phyloP scores from a whole-genome alignment of 768 basidiomycete genomes.

The Lentinula raphanica region DNA sequence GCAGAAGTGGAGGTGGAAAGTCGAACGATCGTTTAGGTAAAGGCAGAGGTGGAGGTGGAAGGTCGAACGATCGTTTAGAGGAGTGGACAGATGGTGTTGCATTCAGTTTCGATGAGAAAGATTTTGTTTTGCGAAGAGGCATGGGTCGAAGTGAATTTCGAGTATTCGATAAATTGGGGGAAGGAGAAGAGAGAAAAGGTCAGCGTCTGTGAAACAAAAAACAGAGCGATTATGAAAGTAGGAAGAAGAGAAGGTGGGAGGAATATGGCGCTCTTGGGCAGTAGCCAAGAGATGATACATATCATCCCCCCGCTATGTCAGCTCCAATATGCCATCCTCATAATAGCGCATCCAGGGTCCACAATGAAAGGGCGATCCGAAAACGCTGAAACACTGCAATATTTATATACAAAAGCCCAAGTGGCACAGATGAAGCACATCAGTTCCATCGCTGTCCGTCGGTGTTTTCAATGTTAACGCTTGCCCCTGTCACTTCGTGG shows the following conservation, averaged over 20 bases:
- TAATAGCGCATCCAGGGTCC: neutral
- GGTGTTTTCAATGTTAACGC: neutral
- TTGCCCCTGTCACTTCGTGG: neutral
- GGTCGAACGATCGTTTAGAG: neutral
- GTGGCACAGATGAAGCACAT: neutral
- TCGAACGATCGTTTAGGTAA: neutral
- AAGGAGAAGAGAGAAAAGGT: neutral
- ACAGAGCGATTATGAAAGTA: no score
- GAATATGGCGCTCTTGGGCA: no score
- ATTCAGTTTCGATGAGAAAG: neutral
- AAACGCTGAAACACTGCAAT: neutral
- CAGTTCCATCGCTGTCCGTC: neutral
- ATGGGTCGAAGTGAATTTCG: neutral
- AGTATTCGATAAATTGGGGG: neutral
- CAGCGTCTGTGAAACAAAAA: no score
- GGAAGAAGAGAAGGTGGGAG: neutral
- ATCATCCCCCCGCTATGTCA: neutral
- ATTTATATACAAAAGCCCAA: neutral
- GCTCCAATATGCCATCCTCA: neutral
- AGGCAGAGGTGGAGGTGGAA: neutral
- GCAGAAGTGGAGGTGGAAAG: neutral
- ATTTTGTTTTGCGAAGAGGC: neutral
- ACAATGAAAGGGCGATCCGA: neutral
- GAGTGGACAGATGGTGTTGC: neutral
- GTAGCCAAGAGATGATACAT: no score